Conservation (phyloP, 2,329 filamentous ascomycete species). For the Trichocomaceae sp. region DNA sequence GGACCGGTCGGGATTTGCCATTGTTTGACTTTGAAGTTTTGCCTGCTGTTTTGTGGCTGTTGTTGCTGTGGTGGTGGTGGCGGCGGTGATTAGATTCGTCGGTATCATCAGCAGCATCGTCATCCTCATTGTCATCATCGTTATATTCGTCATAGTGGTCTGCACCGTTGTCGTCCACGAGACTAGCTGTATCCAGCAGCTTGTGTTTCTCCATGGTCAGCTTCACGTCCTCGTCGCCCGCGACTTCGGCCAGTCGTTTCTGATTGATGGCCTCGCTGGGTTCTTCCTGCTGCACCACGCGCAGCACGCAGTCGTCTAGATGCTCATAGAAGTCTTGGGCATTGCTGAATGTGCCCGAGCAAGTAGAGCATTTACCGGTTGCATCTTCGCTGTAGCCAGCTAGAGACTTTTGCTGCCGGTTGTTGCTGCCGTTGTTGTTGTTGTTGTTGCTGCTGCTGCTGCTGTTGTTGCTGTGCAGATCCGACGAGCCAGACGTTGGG, state of each 20-base stretch:
- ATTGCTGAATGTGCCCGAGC: slow-evolving; percentile 72
- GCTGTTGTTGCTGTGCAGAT: neutral
- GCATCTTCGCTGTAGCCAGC: slow-evolving; percentile 67
- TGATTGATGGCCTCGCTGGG: slow-evolving; percentile 54
- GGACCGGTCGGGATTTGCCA: slow-evolving; percentile 40
- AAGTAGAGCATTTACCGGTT: slow-evolving; percentile 86
- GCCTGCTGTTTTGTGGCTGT: too few relatives aligned
- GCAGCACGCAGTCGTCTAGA: slow-evolving; percentile 64
- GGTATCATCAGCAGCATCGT: slow-evolving; percentile 32
- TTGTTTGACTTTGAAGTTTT: neutral
- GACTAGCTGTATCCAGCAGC: slow-evolving; percentile 39
- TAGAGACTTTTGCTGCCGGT: slow-evolving; percentile 50
- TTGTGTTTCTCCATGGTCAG: slow-evolving; percentile 54
- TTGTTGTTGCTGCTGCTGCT: neutral
- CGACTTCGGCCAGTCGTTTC: slow-evolving; percentile 51
- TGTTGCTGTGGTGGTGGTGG: neutral
- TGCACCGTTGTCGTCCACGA: slow-evolving; percentile 39
- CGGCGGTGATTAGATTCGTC: neutral
- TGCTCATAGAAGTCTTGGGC: slow-evolving; percentile 98
- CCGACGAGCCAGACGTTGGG: slow-evolving; percentile 30
- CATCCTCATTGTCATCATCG: slow-evolving; percentile 42
- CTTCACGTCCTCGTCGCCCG: slow-evolving; percentile 51
- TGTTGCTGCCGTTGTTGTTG: too few relatives aligned
- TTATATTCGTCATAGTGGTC: slow-evolving; percentile 55
- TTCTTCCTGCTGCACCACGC: slow-evolving; percentile 55